Base-by-base conservation (phyloP, 1,284 basidiomycete species). In the Sporisorium scitamineum region DNA sequence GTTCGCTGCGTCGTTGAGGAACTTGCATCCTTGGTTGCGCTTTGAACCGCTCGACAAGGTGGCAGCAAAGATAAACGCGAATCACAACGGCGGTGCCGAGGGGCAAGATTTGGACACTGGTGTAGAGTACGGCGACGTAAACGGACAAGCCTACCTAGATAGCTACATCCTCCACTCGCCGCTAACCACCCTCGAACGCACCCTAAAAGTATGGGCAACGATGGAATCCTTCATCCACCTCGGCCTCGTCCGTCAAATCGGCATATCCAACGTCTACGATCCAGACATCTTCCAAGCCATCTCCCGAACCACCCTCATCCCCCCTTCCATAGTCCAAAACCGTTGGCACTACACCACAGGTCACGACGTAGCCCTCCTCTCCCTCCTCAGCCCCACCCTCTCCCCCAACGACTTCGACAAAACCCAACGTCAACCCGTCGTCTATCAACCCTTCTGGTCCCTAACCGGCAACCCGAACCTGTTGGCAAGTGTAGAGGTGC, bases 401-500 rank as follows among this genome's bases (percentile, higher is more conserved):
- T 76, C 74, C 10, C 83, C 83, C 3, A 84, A 84, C 60, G 66
- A 77, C 70, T 82, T 47, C 53, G 11, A 16, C 31, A 31, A 47
- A 2, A 51, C 20, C 4, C 34, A 52, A 24, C 47, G 34, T 2
- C 47, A 61, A 4, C 63, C 63, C 2, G 68, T 83, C 0, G 70
- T 70, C 2, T 84, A 84, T 51, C 83, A 84, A 44, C 80, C 82
- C 1, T 84, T 84, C 58, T 84, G 83, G 83, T 74, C 66, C n/a
- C 70, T 84, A 5, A 81, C 83, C 1, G 83, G 83, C 22, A 84
- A 84, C 52, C 74, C 73, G 8, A 61, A 70, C 18, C 64, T 82
- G 37, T 57, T 81, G 6, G 53, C 61, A 1, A 71, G 68, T 7
- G 61, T 65, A 3, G 51, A 63, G 16, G 80, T 84, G n/a, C 62